Evolutionary conservation across 768 basidiomycete genomes (phyloP), one percentile per base, ranked within the genome.

Genomic region (Calocera cornea): DNA sequence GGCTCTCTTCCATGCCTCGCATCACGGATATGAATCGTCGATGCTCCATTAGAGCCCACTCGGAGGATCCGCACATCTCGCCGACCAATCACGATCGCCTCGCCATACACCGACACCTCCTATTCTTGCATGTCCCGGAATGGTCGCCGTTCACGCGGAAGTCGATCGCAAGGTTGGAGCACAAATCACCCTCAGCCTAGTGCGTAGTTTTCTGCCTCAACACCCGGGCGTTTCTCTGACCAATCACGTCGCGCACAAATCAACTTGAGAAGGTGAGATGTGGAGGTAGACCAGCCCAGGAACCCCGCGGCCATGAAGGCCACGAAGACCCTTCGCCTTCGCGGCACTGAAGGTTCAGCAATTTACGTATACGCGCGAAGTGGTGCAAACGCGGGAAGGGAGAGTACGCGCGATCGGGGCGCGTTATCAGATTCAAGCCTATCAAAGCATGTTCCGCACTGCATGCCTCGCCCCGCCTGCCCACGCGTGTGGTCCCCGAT

Each of bases 341-440:
- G 54, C 54, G 31, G 22, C 27, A 29, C 27, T 60, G 27, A 33
- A 29, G 27, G 11, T 60, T 33, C 11, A 27, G 16, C 54, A 60
- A 11, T 16, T 60, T 33, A 60, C 24, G 27, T 60, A 11, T 16
- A 60, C 54, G 54, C 54, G 27, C 31, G 10, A 60, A 60, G 54
- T 60, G 54, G 54, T 29, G 10, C 54, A 60, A 27, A 33, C 11
- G 24, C 54, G 54, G 31, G 54, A 60, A 60, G 11, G 10, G 54
- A 11, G 11, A 16, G 19, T 5, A 10, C 54, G 54, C 54, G 31
- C 54, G 54, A 14, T 60, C 54, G 11, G 8, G 27, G 27, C 31
- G 22, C 10, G 2, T 60, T 60, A 60, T 60, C 54, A 60, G 54
- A 60, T 60, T 60, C 54, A 60, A 60, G 54, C 54, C 54, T 60